These are phyloP conservation scores for Warburgia ugandensis DNA, from an alignment of 164 flowering plant species.

Conservation along the genomic window DNA sequence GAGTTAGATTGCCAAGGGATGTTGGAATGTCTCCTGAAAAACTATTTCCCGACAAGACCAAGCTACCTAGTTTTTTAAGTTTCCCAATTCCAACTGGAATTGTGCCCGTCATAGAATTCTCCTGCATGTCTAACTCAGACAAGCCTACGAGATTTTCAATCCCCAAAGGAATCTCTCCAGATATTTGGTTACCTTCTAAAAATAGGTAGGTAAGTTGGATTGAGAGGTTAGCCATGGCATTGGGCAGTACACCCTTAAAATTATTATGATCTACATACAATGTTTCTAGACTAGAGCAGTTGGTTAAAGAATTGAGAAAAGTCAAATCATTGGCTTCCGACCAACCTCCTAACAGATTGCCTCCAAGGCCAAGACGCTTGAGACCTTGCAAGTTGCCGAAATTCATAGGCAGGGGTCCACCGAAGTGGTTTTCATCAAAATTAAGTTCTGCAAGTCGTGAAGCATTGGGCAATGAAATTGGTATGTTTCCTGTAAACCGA, in stretches of 20 bases:
- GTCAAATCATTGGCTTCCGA: constrained; percentile 14
- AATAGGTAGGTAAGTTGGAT: constrained; percentile 18
- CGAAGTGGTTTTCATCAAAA: not conserved
- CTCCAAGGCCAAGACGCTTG: not conserved
- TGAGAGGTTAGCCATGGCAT: no score
- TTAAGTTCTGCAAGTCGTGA: not conserved
- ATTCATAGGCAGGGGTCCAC: no score
- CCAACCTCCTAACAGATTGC: not conserved
- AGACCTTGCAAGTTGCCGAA: not conserved
- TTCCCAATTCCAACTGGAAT: constrained; percentile 22
- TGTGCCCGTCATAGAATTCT: constrained; percentile 15
- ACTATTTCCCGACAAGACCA: constrained; percentile 9
- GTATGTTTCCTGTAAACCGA: not conserved
- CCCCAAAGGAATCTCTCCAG: constrained; percentile 31
- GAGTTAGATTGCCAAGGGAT: no score
- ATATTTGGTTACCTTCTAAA: constrained; percentile 23
- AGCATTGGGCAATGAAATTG: not conserved
- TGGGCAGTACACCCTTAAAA: constrained; percentile 39
- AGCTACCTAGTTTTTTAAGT: constrained; percentile 12
- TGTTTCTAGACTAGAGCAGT: constrained; percentile 22
- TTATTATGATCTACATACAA: constrained; percentile 34
- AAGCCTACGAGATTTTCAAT: constrained; percentile 26
- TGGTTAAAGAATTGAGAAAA: constrained; percentile 27
- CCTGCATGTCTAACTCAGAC: constrained; percentile 19
- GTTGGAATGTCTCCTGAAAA: constrained; percentile 27